phyloP scores from a whole-genome alignment of 139 green algal genomes.

The Haematococcus lacustris region DNA sequence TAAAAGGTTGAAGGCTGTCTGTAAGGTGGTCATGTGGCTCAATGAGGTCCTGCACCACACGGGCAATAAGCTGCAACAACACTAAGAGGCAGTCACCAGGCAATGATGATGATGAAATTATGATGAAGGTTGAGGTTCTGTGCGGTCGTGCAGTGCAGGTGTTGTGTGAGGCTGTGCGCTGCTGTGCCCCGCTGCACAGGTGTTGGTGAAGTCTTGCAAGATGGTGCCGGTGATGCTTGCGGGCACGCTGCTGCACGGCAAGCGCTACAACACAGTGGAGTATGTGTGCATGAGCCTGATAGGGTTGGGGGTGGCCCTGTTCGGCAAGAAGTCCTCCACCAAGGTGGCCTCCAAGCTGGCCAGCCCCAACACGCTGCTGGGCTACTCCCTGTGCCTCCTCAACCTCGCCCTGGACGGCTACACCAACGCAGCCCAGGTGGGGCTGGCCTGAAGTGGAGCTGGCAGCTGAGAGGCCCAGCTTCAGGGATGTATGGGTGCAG shows the following conservation, averaged over 20 bases:
- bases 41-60: too few species aligned
- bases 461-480: too few species aligned
- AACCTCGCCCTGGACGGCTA: constrained; percentile 96
- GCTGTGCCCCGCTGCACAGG: constrained; percentile 41
- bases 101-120: too few species aligned
- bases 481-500: too few species aligned
- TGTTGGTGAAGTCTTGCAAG: constrained; percentile 96
- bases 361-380: constrained; percentile 71
- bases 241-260: constrained; percentile 77
- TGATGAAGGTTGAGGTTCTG: neutral
- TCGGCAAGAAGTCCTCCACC: constrained; percentile 55
- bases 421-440: constrained; percentile 80
- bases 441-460: too few species aligned
- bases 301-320: constrained; percentile 70
- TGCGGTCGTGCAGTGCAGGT: neutral
- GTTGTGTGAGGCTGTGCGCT: too few species aligned
- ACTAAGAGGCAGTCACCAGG: too few species aligned
- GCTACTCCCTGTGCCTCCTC: constrained; percentile 83
- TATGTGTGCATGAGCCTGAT: constrained; percentile 85
- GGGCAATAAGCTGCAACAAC: too few species aligned
- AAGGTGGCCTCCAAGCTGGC: constrained; percentile 65
- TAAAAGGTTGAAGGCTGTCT: too few species aligned
- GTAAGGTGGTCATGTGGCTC: too few species aligned
- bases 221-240: constrained; percentile 96
- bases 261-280: constrained; percentile 74